Evolutionary conservation across 495 filamentous ascomycete species (phyloP).

Genomic region (Xanthoparmelia taractica): DNA sequence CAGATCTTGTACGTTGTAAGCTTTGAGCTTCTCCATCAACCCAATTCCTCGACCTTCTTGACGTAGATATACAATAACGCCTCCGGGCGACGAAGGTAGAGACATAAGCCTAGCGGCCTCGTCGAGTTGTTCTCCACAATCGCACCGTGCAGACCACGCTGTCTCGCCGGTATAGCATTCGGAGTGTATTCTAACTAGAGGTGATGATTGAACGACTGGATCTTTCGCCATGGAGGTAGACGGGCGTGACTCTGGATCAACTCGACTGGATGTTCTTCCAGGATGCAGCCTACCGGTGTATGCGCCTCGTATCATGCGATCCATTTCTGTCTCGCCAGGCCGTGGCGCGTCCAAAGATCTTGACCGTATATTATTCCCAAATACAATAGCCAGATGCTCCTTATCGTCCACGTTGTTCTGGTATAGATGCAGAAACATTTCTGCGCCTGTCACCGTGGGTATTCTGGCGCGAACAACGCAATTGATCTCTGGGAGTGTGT

Average conservation of each 20-base stretch:
- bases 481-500: constrained; percentile 63
- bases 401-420: constrained; percentile 88
- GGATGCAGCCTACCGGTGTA: constrained; percentile 85
- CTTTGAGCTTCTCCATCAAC: constrained; percentile 89
- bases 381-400: constrained; percentile 97
- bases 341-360: constrained; percentile 68
- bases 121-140: constrained; percentile 96
- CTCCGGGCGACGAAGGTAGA: constrained; percentile 60
- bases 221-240: constrained; percentile 12
- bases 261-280: constrained; percentile 64
- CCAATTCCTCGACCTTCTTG: constrained; percentile 97
- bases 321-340: constrained; percentile 89
- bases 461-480: constrained; percentile 81
- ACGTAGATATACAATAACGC: constrained; percentile 88
- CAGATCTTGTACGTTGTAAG: constrained; percentile 94
- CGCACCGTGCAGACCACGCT: constrained; percentile 93
- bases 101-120: constrained; percentile 94
- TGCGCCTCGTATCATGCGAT: constrained; percentile 89
- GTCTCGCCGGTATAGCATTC: constrained; percentile 99
- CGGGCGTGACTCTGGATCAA: constrained; percentile 32
- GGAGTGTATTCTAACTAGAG: constrained; percentile 89
- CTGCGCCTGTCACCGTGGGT: constrained; percentile 76
- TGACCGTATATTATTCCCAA: constrained; percentile 76
- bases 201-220: constrained; percentile 32
- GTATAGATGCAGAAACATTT: constrained; percentile 97